Conservation (phyloP, 306 rosid species). For the Rosa persica region DNA sequence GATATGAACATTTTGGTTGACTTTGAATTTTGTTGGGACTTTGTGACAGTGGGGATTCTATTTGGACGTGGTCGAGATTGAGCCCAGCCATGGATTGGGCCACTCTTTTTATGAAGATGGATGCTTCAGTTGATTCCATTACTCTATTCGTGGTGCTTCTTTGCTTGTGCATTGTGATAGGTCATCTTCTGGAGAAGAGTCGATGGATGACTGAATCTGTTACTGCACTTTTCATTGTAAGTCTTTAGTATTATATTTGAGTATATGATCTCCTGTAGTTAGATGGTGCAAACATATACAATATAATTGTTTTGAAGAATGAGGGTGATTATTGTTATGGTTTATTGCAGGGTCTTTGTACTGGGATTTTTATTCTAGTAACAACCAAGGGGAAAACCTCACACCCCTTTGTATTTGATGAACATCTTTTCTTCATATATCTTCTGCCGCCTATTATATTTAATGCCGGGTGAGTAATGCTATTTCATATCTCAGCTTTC, state of each 20-base stretch:
- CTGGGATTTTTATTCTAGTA: conserved; percentile 52
- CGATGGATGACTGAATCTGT: conserved; percentile 61
- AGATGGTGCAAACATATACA: background rate
- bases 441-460: conserved; percentile 76
- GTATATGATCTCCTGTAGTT: background rate
- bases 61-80: conserved; percentile 1
- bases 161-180: conserved; percentile 49
- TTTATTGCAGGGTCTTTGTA: conserved; percentile 50
- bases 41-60: conserved; percentile 6
- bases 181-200: conserved; percentile 58
- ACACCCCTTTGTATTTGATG: conserved; percentile 45
- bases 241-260: conserved; percentile 8
- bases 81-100: conserved; percentile 34
- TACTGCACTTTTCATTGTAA: conserved; percentile 57
- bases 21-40: background rate
- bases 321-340: conserved; percentile 17
- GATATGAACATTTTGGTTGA: background rate
- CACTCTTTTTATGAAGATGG: conserved; percentile 25
- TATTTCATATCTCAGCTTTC: background rate
- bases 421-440: conserved; percentile 61
- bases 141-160: conserved; percentile 60
- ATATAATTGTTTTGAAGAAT: conserved; percentile 1
- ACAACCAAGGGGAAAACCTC: conserved; percentile 49
- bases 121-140: conserved; percentile 35
- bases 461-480: conserved; percentile 64